phyloP scores from a whole-genome alignment of 768 basidiomycete species.

The Russula virescens region DNA sequence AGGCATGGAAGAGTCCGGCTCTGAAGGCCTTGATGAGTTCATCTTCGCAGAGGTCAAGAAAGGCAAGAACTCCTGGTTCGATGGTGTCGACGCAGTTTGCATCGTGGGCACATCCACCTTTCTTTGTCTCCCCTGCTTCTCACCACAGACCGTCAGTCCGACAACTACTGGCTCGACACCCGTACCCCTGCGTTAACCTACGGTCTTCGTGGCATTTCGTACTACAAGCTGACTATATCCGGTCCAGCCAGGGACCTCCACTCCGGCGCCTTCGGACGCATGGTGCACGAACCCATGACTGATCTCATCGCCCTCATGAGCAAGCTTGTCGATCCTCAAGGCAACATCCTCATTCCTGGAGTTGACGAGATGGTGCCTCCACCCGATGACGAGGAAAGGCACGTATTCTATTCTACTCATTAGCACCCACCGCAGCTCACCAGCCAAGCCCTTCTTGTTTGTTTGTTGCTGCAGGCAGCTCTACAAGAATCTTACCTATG shows the following conservation, averaged over 20 bases:
- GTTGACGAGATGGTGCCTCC: constrained; percentile 78
- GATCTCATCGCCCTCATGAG: constrained; percentile 81
- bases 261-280: constrained; percentile 80
- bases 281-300: constrained; percentile 90
- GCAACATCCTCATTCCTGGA: constrained; percentile 85
- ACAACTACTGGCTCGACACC: constrained; percentile 92
- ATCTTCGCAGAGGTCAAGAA: constrained; percentile 67
- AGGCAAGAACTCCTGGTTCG: constrained; percentile 68
- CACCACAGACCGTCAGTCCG: constrained; percentile 46
- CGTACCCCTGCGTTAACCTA: constrained; percentile 80
- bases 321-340: constrained; percentile 71
- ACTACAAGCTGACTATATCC: constrained; percentile 75
- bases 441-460: background rate
- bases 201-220: constrained; percentile 81
- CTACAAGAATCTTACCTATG: constrained; percentile 72
- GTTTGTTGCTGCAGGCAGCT: constrained; percentile 41
- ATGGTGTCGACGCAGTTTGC: constrained; percentile 88
- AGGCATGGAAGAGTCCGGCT: constrained; percentile 96
- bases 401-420: constrained; percentile 22
- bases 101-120: constrained; percentile 46
- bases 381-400: constrained; percentile 70
- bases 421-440: background rate
- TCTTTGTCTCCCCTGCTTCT: background rate
- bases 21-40: constrained; percentile 84
- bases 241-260: constrained; percentile 88